Conservation (phyloP, 1,139 yeast species). For the Debaryomyces sp. region DNA sequence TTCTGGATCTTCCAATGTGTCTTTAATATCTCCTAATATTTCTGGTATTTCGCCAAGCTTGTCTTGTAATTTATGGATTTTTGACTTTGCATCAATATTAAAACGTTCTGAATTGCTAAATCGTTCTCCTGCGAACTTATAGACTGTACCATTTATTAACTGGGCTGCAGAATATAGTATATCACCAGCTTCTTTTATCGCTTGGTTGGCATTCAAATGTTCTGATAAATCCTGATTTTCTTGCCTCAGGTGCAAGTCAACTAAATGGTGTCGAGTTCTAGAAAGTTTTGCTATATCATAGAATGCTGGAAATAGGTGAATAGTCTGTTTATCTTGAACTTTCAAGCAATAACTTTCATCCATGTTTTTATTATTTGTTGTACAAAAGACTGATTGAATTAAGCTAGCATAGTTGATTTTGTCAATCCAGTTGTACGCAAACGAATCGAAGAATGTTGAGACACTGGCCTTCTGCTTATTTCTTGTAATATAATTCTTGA, state of each 20-base stretch:
- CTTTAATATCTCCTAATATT: not conserved
- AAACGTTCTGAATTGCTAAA: conserved; percentile 20
- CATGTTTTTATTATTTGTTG: conserved; percentile 24
- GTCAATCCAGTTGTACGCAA: conserved; percentile 44
- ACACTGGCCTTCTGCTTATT: conserved; percentile 18
- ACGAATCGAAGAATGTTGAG: conserved; percentile 40
- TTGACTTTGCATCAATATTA: conserved; percentile 25
- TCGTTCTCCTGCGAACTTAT: conserved; percentile 25
- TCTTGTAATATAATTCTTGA: conserved; percentile 24
- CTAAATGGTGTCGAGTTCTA: not conserved
- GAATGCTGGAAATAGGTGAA: conserved; percentile 36
- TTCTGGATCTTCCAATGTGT: not conserved
- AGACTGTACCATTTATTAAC: conserved; percentile 21
- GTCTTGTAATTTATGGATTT: conserved; percentile 16
- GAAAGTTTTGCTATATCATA: conserved; percentile 13
- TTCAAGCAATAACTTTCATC: conserved; percentile 41
- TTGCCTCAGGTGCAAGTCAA: not conserved
- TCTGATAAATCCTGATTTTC: not conserved
- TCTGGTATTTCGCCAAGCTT: conserved; percentile 7
- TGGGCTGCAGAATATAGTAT: conserved; percentile 19
- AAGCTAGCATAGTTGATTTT: conserved; percentile 33
- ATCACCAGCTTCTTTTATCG: conserved; percentile 26
- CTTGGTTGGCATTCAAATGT: conserved; percentile 17
- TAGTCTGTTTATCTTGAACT: conserved; percentile 28
- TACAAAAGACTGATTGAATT: conserved; percentile 45